Percentiles rank a stretch among this genome's conserved stretches.
Evolutionary conservation across 495 filamentous ascomycete species (phyloP).

Genomic region (Penicillium maclennaniae): DNA sequence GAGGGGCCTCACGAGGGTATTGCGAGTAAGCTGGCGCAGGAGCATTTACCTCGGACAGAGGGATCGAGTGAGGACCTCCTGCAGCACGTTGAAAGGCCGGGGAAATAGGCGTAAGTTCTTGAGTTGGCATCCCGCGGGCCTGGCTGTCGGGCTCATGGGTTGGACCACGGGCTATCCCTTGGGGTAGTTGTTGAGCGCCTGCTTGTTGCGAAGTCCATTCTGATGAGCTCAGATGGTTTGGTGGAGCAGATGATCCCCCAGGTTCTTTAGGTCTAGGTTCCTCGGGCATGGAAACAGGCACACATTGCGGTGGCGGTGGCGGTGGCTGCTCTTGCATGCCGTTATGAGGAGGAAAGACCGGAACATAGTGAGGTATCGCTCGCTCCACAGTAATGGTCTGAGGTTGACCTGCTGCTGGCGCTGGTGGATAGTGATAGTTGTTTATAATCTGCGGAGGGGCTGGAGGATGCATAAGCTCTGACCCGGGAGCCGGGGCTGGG

Average conservation of each 20-base stretch:
- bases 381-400: conserved; percentile 20
- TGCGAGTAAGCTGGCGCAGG: conserved; percentile 35
- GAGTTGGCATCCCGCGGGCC: background rate
- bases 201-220: conserved; percentile 6
- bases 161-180: background rate
- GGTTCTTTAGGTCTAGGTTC: background rate
- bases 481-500: too few relatives aligned
- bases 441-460: conserved; percentile 15
- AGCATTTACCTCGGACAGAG: conserved; percentile 41
- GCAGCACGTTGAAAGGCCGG: conserved; percentile 41
- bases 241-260: conserved; percentile 3
- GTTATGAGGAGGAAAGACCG: conserved; percentile 20
- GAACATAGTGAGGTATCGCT: conserved; percentile 25
- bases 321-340: background rate
- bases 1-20: conserved; percentile 9
- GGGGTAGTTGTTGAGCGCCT: background rate
- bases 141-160: background rate
- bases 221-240: conserved; percentile 1
- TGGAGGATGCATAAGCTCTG: conserved; percentile 9
- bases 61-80: conserved; percentile 41
- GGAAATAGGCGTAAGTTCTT: conserved; percentile 35
- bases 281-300: background rate
- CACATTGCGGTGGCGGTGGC: too few relatives aligned
- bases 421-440: conserved; percentile 4
- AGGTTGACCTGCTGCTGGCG: conserved; percentile 8